Conservation (phyloP, 768 basidiomycete species). For the Lactarius deliciosus region DNA sequence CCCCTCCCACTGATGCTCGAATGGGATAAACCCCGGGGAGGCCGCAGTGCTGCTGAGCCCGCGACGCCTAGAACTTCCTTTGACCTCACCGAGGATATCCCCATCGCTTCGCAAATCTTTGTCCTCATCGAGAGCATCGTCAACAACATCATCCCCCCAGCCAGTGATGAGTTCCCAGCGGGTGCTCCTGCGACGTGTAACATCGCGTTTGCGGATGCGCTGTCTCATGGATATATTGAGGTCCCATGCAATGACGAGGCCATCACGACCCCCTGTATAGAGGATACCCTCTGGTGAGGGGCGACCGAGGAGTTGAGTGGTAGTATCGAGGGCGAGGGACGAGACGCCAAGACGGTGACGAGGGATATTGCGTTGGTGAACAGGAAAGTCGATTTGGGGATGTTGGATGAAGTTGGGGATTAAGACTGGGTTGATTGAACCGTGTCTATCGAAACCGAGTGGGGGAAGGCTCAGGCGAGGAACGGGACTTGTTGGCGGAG, state of each 20-base stretch:
- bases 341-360: conserved; percentile 85
- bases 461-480: conserved; percentile 73
- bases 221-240: conserved; percentile 63
- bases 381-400: neutral
- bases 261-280: conserved; percentile 89
- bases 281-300: conserved; percentile 77
- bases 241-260: conserved; percentile 86
- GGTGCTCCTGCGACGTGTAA: conserved; percentile 33
- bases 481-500: conserved; percentile 54
- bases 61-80: conserved; percentile 38
- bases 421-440: conserved; percentile 68
- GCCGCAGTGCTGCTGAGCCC: conserved; percentile 36
- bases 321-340: conserved; percentile 82
- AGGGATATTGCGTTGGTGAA: neutral
- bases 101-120: conserved; percentile 67
- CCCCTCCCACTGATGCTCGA: conserved; percentile 79
- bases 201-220: conserved; percentile 38
- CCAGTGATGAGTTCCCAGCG: conserved; percentile 85
- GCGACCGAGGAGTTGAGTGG: conserved; percentile 72
- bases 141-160: conserved; percentile 69
- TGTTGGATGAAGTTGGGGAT: conserved; percentile 37
- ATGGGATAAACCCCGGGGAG: conserved; percentile 43
- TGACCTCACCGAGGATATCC: conserved; percentile 74
- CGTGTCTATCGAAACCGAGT: conserved; percentile 58
- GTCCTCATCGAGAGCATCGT: conserved; percentile 63